Base-by-base conservation (phyloP, 768 basidiomycete species). In the Suillus subalutaceus region DNA sequence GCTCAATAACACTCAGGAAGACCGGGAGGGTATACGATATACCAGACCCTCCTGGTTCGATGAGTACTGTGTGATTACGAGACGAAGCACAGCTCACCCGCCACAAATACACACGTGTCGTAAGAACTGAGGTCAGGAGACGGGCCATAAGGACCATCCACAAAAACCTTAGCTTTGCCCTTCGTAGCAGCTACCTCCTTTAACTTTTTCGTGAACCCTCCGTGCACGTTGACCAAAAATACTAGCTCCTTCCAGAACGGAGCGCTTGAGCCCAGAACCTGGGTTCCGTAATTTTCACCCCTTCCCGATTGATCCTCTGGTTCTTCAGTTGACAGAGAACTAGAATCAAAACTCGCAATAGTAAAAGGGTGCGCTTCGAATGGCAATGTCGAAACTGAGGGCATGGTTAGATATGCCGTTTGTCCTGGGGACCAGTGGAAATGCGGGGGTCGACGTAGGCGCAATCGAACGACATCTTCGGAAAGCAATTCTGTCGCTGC, bases 321-420 rank as follows among this genome's bases (percentile, higher is more conserved):
- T 16, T 37, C 16, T 13, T 10, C 2, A 18, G 63, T 0, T 44
- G 16, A 30, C 18, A 61, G 38, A 1, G 35, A 30, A 58, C 32
- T 59, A 0, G 64, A 53, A 53, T 78, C 72, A 13, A 79, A 72
- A 26, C 76, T 81, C 3, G 84, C 78, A 58, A 87, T 86, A 0
- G 85, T 85, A 71, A 87, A 87, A 15, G 86, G 86, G 64, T 87
- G 86, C 1, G 82, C 73, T 71, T 87, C 82, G 53, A 81, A 78
- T 18, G 82, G 80, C 16, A 77, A 68, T 0, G 67, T 63, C 23
- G 81, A 81, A 7, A 83, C 73, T 6, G 72, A 65, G 4, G 84
- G 83, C 63, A 86, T 73, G 26, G 77, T 79, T 30, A 88, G 74
- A 67, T 80, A 86, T 1, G 77, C 81, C 44, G 78, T 79, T 73